Percentiles rank a stretch among this genome's conserved stretches.
phyloP scores from a whole-genome alignment of 1,284 basidiomycete species.

The Cutaneotrichosporon sp. region DNA sequence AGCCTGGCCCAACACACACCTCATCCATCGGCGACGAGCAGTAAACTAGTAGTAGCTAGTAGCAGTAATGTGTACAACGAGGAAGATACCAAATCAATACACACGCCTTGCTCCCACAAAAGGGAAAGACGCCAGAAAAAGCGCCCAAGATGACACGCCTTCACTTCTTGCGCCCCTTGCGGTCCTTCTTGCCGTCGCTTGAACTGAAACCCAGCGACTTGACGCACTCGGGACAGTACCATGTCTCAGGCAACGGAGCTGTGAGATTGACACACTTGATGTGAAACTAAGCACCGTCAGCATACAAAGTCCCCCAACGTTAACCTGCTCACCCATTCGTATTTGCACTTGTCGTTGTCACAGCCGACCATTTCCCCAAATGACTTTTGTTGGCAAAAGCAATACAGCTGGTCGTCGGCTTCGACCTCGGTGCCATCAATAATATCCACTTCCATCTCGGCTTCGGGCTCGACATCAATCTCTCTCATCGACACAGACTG shows the following conservation, averaged over 20 bases:
- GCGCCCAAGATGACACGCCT: no score
- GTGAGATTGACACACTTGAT: conserved; percentile 69
- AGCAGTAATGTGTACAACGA: no score
- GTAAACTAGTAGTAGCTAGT: no score
- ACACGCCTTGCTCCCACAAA: no score
- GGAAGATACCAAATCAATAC: no score
- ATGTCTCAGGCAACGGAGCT: conserved; percentile 63
- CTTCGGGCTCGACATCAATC: not conserved
- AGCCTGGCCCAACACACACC: no score
- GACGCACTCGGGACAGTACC: conserved; percentile 66
- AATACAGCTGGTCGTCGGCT: conserved; percentile 61
- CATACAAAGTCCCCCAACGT: not conserved
- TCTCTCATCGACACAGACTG: conserved; percentile 1
- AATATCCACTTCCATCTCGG: conserved; percentile 21
- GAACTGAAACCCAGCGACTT: conserved; percentile 28
- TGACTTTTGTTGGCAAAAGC: conserved; percentile 77
- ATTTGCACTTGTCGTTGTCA: conserved; percentile 72
- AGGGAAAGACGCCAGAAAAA: no score
- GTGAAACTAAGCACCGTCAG: conserved; percentile 62
- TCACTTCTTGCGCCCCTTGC: conserved; percentile 33
- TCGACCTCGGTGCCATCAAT: conserved; percentile 28
- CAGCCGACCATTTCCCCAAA: conserved; percentile 96
- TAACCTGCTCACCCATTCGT: conserved; percentile 72
- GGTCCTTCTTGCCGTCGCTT: conserved; percentile 31
- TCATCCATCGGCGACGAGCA: no score